Percentiles rank a stretch among this genome's conserved stretches.
These are phyloP conservation scores for Panicum miliaceum DNA, from an alignment of 176 grass and related monocot genomes.

Conservation along the genomic window DNA sequence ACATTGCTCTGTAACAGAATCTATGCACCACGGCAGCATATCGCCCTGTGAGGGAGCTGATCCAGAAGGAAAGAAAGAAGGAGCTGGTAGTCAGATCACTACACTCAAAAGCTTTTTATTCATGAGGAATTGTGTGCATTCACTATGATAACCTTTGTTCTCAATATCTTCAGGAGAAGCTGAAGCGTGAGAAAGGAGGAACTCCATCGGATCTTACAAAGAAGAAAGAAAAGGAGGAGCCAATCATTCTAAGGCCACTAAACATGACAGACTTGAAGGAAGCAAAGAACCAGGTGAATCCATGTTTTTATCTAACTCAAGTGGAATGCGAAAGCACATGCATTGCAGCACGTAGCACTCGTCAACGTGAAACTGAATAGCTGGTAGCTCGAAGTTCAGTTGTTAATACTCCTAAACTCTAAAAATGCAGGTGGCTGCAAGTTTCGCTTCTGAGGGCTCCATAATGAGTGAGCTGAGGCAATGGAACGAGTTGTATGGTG, in stretches of 20 bases:
- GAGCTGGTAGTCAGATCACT: slow-evolving; percentile 66
- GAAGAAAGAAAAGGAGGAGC: slow-evolving; percentile 51
- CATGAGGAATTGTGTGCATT: neutral
- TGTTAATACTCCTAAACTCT: slow-evolving; percentile 31
- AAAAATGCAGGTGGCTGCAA: slow-evolving; percentile 78
- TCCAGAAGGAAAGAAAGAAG: slow-evolving; percentile 87
- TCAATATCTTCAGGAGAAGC: slow-evolving; percentile 55
- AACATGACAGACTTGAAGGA: slow-evolving; percentile 87
- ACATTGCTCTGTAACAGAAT: slow-evolving; percentile 57
- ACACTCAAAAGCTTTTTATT: neutral
- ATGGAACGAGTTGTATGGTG: slow-evolving; percentile 95
- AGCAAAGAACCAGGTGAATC: slow-evolving; percentile 85
- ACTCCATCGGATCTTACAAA: slow-evolving; percentile 38
- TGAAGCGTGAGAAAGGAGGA: slow-evolving; percentile 49
- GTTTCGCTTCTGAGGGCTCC: slow-evolving; percentile 76
- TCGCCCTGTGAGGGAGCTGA: slow-evolving; percentile 88
- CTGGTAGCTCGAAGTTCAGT: neutral
- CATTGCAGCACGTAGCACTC: neutral
- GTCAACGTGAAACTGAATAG: neutral
- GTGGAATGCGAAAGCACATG: neutral
- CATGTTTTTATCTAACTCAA: neutral
- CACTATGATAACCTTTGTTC: neutral
- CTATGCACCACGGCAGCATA: slow-evolving; percentile 90
- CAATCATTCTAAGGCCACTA: slow-evolving; percentile 64
- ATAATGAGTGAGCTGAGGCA: slow-evolving; percentile 91